phyloP scores from a whole-genome alignment of 106 monocot species.

The Dendrobium nobile region DNA sequence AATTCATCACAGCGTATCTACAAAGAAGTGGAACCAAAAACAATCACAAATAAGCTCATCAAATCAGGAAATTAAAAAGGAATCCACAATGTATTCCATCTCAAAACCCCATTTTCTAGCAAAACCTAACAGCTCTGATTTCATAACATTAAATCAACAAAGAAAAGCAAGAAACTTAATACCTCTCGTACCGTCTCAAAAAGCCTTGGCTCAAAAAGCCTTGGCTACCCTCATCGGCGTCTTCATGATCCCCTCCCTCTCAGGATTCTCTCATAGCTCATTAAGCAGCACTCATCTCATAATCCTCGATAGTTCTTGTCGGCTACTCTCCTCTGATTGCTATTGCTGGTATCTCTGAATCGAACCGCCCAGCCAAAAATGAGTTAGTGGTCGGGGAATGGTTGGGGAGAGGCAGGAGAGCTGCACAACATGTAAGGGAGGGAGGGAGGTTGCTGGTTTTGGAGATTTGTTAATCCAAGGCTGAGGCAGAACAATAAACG shows the following conservation, averaged over 20 bases:
- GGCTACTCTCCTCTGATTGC: background rate
- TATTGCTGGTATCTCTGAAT: background rate
- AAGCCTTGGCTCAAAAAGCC: constrained; percentile 55
- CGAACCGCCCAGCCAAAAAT: background rate
- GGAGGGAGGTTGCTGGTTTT: background rate
- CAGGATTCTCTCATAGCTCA: constrained; percentile 42
- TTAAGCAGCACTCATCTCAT: constrained; percentile 36
- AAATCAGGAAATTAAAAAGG: background rate
- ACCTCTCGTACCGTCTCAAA: constrained; percentile 46
- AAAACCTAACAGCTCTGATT: background rate
- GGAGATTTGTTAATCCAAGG: background rate
- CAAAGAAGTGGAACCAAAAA: background rate
- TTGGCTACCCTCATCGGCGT: constrained; percentile 61
- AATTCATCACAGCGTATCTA: background rate
- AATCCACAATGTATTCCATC: background rate
- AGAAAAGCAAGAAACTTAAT: background rate
- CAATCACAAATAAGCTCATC: background rate
- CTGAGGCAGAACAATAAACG: no score
- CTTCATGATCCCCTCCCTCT: constrained; percentile 52
- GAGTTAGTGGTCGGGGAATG: background rate
- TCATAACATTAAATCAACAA: background rate
- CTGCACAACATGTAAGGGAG: background rate
- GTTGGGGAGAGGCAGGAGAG: background rate
- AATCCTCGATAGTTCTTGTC: constrained; percentile 33
- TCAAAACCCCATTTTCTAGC: background rate